Base-by-base conservation (phyloP, 352 stramenopile genomes). In the Phytophthora idaei region DNA sequence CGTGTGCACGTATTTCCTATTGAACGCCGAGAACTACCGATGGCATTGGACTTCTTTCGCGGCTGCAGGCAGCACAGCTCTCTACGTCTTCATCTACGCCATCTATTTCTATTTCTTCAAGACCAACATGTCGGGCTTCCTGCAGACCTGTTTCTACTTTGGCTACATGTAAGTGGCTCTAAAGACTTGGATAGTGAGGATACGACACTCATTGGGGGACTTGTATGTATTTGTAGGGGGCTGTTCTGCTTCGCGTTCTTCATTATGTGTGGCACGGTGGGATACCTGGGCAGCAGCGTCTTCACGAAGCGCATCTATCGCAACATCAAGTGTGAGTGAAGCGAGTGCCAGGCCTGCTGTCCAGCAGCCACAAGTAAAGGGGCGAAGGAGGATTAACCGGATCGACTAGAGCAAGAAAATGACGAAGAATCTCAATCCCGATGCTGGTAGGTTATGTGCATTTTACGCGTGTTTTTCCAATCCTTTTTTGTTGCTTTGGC, bases 21-120 rank as follows among this genome's bases (percentile, higher is more conserved):
- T 99, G 34, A 99, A 99, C 71, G 88, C 94, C 31, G 98, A 99
- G 77, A 99, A 99, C 80, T 99, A 99, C 77, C 88, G 97, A 46
- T 99, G 98, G 98, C 97, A 99, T 79, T 99, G 98, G 98, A 98
- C 97, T 29, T 95, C 96, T 6, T 99, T 99, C 64, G 81, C 92
- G 9, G 96, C 93, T 1, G 95, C 95, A 12, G 97, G 88, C 12
- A 98, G 84, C 46, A 99, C 96, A 2, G 93, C 96, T 25, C 69
- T 88, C 37, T 99, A 99, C 78, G 97, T 99, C 27, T 99, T 99
- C 78, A 59, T 99, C 56, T 99, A 99, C 85, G 90, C 93, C 50
- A 93, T 99, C 64, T 99, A 99, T 83, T 99, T 99, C 81, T 99
- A 99, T 83, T 92, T 98, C 59, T 99, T 98, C 90, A 99, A 99